Percentiles rank a stretch among this genome's conserved stretches.
Conservation (phyloP, 2,329 filamentous ascomycete genomes). For the Claviceps arundinis region DNA sequence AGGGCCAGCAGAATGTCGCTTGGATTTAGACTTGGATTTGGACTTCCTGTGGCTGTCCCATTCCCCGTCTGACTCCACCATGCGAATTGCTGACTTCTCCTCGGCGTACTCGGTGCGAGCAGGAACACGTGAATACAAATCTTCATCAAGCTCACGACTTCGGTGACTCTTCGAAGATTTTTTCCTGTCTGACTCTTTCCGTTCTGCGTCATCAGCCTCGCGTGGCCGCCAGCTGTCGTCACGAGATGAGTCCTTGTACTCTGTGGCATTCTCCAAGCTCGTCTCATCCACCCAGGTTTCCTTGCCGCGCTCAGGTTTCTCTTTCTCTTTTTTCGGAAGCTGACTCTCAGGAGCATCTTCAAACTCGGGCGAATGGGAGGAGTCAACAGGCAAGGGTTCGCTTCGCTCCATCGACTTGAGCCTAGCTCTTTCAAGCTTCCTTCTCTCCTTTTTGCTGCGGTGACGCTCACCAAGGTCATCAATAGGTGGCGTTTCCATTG, state of each 20-base stretch:
- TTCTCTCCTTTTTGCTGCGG: slow-evolving; percentile 35
- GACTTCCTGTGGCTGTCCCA: slow-evolving; percentile 22
- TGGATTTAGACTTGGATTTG: slow-evolving; percentile 21
- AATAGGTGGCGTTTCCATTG: slow-evolving; percentile 4
- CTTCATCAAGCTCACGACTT: slow-evolving; percentile 17
- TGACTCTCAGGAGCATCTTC: slow-evolving; percentile 15
- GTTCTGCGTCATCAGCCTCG: slow-evolving; percentile 11
- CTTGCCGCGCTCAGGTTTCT: slow-evolving; percentile 30
- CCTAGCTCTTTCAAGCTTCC: slow-evolving; percentile 28
- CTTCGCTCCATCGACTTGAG: slow-evolving; percentile 5
- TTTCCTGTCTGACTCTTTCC: slow-evolving; percentile 14
- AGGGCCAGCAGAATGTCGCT: slow-evolving; percentile 17
- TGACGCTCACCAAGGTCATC: slow-evolving; percentile 15
- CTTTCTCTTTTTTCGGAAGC: slow-evolving; percentile 21
- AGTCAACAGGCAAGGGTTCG: slow-evolving; percentile 2
- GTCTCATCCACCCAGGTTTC: slow-evolving; percentile 12
- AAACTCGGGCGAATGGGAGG: slow-evolving; percentile 6
- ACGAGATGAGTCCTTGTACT: slow-evolving; percentile 12
- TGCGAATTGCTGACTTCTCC: slow-evolving; percentile 10
- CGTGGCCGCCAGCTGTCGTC: slow-evolving; percentile 9
- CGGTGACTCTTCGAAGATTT: slow-evolving; percentile 17
- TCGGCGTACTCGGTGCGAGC: slow-evolving; percentile 18
- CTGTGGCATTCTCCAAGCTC: slow-evolving; percentile 11
- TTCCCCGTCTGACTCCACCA: slow-evolving; percentile 18
- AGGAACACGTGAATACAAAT: slow-evolving; percentile 13